Percentiles rank a stretch among this genome's conserved stretches.
These are phyloP conservation scores for Talaromyces sp. DNA, from an alignment of 2,329 filamentous ascomycete genomes.

Conservation along the genomic window DNA sequence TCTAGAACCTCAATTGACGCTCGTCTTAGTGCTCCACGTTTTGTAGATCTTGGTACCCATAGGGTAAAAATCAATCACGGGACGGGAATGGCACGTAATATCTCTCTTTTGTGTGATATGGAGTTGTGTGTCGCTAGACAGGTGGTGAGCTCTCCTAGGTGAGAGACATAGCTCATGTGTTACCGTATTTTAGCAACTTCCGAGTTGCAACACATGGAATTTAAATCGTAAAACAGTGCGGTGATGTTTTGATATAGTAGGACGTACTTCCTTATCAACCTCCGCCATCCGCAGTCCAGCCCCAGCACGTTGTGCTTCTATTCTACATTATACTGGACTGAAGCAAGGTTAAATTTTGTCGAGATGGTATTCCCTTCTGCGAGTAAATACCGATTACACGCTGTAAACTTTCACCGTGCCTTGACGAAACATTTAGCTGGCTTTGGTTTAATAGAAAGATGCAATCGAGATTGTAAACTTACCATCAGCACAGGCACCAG, in stretches of 20 bases:
- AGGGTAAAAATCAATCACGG: not conserved
- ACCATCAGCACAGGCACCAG: slow-evolving; percentile 45
- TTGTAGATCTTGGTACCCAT: not conserved
- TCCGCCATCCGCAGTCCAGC: too few species aligned
- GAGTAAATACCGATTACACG: not conserved
- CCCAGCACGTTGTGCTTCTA: not conserved
- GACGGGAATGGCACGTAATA: too few species aligned
- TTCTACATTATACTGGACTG: not conserved
- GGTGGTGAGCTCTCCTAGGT: too few species aligned
- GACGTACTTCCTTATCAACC: too few species aligned
- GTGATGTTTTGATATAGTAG: too few species aligned
- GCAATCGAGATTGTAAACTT: slow-evolving; percentile 20
- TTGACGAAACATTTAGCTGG: slow-evolving; percentile 18
- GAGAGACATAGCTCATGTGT: too few species aligned
- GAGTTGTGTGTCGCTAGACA: too few species aligned
- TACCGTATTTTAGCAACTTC: too few species aligned
- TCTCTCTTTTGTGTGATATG: too few species aligned
- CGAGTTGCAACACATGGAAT: too few species aligned
- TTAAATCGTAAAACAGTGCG: too few species aligned
- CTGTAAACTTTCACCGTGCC: slow-evolving; percentile 29
- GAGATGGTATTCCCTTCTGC: not conserved
- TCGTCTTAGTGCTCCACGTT: not conserved
- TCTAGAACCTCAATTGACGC: not conserved
- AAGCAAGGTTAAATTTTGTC: not conserved
- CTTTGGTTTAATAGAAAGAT: not conserved